phyloP scores from a whole-genome alignment of 768 basidiomycete species.

The Lenzites betulinus region DNA sequence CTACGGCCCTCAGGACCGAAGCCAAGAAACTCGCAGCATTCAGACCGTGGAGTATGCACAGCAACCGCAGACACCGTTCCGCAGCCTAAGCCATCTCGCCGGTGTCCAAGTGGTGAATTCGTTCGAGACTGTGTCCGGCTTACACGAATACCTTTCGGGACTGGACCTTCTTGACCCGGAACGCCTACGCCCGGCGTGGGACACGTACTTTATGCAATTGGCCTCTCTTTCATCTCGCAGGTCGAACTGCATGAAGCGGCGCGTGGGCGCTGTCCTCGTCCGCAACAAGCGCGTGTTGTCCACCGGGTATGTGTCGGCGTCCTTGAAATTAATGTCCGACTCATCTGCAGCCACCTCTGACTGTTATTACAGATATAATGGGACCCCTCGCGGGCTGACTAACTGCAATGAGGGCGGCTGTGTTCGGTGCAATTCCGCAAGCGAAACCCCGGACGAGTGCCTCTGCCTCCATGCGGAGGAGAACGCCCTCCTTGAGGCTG shows the following conservation, averaged over 20 bases:
- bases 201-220: conserved; percentile 96
- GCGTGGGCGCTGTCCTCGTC: conserved; percentile 93
- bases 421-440: conserved; percentile 66
- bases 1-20: conserved; percentile 47
- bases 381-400: conserved; percentile 84
- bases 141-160: conserved; percentile 65
- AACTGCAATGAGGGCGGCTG: conserved; percentile 97
- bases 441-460: conserved; percentile 68
- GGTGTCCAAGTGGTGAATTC: conserved; percentile 65
- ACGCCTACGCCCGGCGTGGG: conserved; percentile 88
- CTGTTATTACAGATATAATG: conserved; percentile 73
- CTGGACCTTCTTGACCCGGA: conserved; percentile 72
- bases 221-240: conserved; percentile 87
- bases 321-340: neutral
- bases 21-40: neutral
- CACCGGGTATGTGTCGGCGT: conserved; percentile 59
- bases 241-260: conserved; percentile 96
- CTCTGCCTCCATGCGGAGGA: conserved; percentile 98
- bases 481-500: conserved; percentile 94
- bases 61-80: conserved; percentile 14
- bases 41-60: neutral
- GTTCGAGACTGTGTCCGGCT: conserved; percentile 52
- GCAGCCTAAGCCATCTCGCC: conserved; percentile 47
- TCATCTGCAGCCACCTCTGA: neutral
- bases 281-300: conserved; percentile 78